Evolutionary conservation across 108 stramenopile species (phyloP).

Genomic region (Cyclotella kingstonii): DNA sequence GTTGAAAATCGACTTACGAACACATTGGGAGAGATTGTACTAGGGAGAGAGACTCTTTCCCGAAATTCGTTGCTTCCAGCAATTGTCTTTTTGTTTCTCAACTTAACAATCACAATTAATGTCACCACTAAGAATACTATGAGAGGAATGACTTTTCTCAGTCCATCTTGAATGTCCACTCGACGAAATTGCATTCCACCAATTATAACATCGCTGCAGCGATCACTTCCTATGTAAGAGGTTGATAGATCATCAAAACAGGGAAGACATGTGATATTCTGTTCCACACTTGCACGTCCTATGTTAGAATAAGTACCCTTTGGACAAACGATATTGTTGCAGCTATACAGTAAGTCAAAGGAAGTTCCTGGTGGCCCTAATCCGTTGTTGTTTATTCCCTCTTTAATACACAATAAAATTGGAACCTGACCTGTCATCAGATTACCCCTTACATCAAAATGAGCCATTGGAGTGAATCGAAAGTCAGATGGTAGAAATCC

Average conservation of each 20-base stretch:
- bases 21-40: too few species aligned
- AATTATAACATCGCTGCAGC: conserved; percentile 31
- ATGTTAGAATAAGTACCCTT: conserved; percentile 36
- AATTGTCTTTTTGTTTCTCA: too few species aligned
- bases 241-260: conserved; percentile 37
- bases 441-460: conserved; percentile 36
- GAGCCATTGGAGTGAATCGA: conserved; percentile 35
- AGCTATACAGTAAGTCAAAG: conserved; percentile 28
- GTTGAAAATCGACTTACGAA: conserved; percentile 8
- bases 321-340: conserved; percentile 45
- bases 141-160: conserved; percentile 1
- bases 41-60: too few species aligned
- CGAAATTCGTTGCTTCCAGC: too few species aligned
- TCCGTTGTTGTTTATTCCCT: conserved; percentile 51
- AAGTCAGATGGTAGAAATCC: conserved; percentile 53
- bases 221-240: conserved; percentile 28
- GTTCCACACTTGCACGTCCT: conserved; percentile 42
- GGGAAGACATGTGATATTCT: conserved; percentile 30
- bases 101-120: background rate
- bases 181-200: conserved; percentile 19
- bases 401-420: conserved; percentile 48
- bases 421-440: conserved; percentile 38
- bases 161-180: conserved; percentile 2
- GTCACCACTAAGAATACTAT: conserved; percentile 5
- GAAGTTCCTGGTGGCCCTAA: conserved; percentile 19